These are phyloP conservation scores for Cinchona pubescens DNA, from an alignment of 257 asterid genomes.

Conservation along the genomic window DNA sequence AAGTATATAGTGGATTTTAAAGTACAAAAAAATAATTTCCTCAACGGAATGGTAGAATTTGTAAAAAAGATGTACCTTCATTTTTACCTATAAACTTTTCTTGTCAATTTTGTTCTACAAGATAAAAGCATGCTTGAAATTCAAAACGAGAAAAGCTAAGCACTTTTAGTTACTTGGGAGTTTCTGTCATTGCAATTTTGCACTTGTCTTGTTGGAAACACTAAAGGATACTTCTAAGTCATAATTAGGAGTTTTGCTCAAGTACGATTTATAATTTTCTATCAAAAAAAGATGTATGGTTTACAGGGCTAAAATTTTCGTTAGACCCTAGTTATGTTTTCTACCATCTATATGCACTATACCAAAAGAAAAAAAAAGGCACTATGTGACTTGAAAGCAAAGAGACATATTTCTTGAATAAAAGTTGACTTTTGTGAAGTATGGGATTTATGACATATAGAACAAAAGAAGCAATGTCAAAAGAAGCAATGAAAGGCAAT, in stretches of 20 bases:
- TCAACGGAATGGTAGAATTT: no score
- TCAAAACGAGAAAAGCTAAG: background rate
- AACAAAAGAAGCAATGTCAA: conserved; percentile 10
- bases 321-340: background rate
- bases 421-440: conserved; percentile 32
- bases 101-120: background rate
- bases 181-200: background rate
- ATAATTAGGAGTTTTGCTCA: no score
- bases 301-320: background rate
- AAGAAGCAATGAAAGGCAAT: no score
- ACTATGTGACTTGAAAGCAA: conserved; percentile 10
- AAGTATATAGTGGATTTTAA: no score
- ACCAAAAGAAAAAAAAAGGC: no score
- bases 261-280: no score
- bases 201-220: background rate
- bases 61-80: background rate
- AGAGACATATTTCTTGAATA: conserved; percentile 29
- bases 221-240: background rate
- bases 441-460: conserved; percentile 1
- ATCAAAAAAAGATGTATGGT: background rate
- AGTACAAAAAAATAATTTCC: no score
- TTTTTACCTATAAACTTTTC: background rate
- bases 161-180: background rate
- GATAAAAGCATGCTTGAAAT: background rate
- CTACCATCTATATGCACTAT: no score